These are phyloP conservation scores for Pyracantha coccinea DNA, from an alignment of 331 rosid species.

Conservation along the genomic window DNA sequence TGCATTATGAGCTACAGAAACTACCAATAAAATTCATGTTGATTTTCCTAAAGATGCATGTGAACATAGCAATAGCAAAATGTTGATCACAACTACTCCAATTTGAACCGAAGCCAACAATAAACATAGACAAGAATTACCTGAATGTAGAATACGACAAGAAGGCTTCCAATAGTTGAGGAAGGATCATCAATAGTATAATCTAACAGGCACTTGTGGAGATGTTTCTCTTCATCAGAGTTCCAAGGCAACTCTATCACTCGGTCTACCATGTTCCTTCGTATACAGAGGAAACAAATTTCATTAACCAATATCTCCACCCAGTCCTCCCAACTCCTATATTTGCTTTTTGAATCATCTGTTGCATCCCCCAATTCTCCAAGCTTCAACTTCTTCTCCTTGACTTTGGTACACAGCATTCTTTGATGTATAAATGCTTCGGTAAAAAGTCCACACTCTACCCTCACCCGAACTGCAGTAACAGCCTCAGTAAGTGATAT, in stretches of 20 bases:
- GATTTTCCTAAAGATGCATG: not conserved
- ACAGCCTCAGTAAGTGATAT: conserved; percentile 84
- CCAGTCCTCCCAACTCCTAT: conserved; percentile 60
- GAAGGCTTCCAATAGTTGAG: conserved; percentile 78
- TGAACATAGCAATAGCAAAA: conserved; percentile 1
- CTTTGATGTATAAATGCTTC: conserved; percentile 96
- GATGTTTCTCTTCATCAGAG: conserved; percentile 81
- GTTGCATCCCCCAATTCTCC: conserved; percentile 33
- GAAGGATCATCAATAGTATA: conserved; percentile 58
- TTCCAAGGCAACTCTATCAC: conserved; percentile 95
- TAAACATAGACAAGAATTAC: conserved; percentile 21
- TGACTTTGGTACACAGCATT: conserved; percentile 57
- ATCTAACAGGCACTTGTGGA: conserved; percentile 79
- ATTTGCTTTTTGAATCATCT: conserved; percentile 33
- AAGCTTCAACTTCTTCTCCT: conserved; percentile 46
- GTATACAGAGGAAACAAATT: conserved; percentile 87
- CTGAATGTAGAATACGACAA: conserved; percentile 90
- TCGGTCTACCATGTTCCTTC: conserved; percentile 84
- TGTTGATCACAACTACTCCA: not conserved
- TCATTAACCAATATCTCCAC: conserved; percentile 85
- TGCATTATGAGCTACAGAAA: not conserved
- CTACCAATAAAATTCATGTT: not conserved
- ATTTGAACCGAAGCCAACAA: not conserved
- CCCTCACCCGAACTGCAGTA: conserved; percentile 90
- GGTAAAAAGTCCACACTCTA: conserved; percentile 94